Evolutionary conservation across 352 stramenopile species (phyloP), one percentile per base, ranked within the genome.

Genomic region (Pythium plurisporium): DNA sequence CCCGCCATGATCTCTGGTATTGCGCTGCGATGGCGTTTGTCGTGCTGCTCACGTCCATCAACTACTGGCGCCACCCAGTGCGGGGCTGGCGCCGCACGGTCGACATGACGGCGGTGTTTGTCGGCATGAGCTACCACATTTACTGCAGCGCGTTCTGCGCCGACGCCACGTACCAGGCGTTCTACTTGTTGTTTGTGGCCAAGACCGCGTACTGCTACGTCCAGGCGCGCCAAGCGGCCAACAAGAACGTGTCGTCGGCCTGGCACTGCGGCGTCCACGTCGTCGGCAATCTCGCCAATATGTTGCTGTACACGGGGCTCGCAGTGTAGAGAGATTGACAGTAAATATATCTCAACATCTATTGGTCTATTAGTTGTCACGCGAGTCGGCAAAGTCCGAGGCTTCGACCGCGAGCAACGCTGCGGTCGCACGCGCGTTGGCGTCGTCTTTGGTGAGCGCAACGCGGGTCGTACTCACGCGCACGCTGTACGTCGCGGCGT

Each of bases 221-320:
- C 15, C 73, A 80, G 44, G 82, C 82, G 22, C 78, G 82, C 33
- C 69, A 78, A 40, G 63, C 80, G 7, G 34, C 59, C 5, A 79
- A 82, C 64, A 77, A 89, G 62, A 64, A 93, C 70, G 53, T 74
- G 14, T 89, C 80, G 5, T 91, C 82, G 17, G 76, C 73, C 7
- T 93, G 82, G 82, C 82, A 93, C 69, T 89, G 82, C 59, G 78
- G 70, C 26, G 69, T 93, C 51, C 82, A 93, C 59, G 36, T 93
- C 40, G 64, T 89, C 41, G 80, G 82, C 58, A 93, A 93, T 55
- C 36, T 84, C 17, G 80, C 69, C 62, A 93, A 93, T 49, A 65
- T 90, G 69, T 23, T 93, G 57, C 65, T 93, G 41, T 93, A 93
- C 61, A 73, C 65, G 12, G 80, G 79, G 9, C 73, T 91, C 42